Percentiles rank a stretch among this genome's conserved stretches.
phyloP scores from a whole-genome alignment of 129 eudicot genomes.

The Heracleum sosnowskyi region DNA sequence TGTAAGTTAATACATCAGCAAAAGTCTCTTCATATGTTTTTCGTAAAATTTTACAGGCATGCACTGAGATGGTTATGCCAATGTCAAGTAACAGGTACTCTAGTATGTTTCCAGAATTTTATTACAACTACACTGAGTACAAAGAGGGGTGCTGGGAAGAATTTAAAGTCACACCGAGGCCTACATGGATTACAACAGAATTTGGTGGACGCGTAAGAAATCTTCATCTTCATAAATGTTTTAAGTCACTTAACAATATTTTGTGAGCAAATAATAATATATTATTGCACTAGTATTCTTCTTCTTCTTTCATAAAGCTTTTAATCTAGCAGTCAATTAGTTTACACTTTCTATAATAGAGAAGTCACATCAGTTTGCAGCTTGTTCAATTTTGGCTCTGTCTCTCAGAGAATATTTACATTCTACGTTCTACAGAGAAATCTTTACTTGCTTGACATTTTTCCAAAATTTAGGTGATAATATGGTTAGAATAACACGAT shows the following conservation, averaged over 20 bases:
- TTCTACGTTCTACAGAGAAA: background rate
- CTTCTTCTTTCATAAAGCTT: background rate
- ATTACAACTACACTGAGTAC: conserved; percentile 38
- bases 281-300: background rate
- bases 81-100: conserved; percentile 44
- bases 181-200: conserved; percentile 84
- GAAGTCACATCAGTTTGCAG: background rate
- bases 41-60: conserved; percentile 47
- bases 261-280: background rate
- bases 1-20: background rate
- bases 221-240: background rate
- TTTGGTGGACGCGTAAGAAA: conserved; percentile 80
- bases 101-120: conserved; percentile 74
- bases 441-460: background rate
- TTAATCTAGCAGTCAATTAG: background rate
- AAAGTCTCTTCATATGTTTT: background rate
- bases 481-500: background rate
- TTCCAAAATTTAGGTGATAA: background rate
- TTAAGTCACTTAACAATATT: background rate
- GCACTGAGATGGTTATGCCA: conserved; percentile 99
- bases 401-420: background rate
- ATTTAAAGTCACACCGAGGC: conserved; percentile 60
- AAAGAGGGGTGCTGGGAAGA: conserved; percentile 46
- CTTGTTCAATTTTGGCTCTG: background rate
- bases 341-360: background rate